These are phyloP conservation scores for Prunella vulgaris DNA, from an alignment of 257 asterid species.

Conservation along the genomic window DNA sequence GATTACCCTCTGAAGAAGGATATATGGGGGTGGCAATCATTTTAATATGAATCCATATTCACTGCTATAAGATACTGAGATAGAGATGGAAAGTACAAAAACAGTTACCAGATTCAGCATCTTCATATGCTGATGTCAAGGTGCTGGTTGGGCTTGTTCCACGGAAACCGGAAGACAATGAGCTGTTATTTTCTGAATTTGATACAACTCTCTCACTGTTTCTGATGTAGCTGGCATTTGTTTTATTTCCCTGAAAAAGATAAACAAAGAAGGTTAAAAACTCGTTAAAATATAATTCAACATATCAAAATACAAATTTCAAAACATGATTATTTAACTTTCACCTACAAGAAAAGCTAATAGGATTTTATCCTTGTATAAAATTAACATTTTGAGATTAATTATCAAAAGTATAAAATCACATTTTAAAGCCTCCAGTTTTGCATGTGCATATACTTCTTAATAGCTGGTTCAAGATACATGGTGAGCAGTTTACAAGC, in stretches of 20 bases:
- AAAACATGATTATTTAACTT: conserved; percentile 2
- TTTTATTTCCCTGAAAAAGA: conserved; percentile 68
- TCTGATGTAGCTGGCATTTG: conserved; percentile 40
- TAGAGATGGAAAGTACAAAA: conserved; percentile 4
- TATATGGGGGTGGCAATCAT: conserved; percentile 15
- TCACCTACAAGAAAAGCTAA: conserved; percentile 10
- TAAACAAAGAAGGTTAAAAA: background rate
- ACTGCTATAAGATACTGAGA: background rate
- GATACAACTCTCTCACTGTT: conserved; percentile 43
- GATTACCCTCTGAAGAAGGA: conserved; percentile 54
- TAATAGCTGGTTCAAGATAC: background rate
- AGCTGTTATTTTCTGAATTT: conserved; percentile 56
- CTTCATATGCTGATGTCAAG: conserved; percentile 75
- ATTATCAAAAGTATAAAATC: background rate
- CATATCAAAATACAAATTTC: conserved; percentile 6
- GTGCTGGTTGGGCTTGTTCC: conserved; percentile 86
- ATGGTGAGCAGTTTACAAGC: conserved; percentile 13
- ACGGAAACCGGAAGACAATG: conserved; percentile 56
- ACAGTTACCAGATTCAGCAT: conserved; percentile 72
- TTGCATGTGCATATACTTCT: conserved; percentile 7
- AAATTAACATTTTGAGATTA: background rate
- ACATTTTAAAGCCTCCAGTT: conserved; percentile 13
- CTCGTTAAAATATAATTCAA: conserved; percentile 2
- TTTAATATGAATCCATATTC: conserved; percentile 1
- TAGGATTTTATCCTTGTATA: background rate